phyloP scores from a whole-genome alignment of 108 stramenopile species.

The Schizochytrium sp. region DNA sequence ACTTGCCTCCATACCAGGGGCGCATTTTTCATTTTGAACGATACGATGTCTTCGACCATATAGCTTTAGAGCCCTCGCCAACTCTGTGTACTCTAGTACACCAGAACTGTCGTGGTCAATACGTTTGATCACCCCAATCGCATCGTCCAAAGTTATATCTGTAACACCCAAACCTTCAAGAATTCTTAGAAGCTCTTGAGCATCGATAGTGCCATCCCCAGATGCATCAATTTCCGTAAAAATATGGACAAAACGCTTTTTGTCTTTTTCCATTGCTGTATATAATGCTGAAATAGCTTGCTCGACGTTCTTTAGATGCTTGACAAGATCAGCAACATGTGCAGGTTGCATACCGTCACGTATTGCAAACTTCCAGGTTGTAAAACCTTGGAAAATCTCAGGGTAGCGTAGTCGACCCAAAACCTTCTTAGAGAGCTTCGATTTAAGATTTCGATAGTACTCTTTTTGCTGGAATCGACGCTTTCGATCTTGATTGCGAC shows the following conservation, averaged over 20 bases:
- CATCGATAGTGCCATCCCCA: conserved; percentile 25
- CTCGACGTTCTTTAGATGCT: background rate
- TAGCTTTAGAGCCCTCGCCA: background rate
- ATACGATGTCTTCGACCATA: background rate
- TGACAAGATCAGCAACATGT: background rate
- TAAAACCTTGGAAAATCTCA: background rate
- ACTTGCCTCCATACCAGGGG: background rate
- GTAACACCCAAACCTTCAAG: background rate
- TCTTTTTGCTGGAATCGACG: background rate
- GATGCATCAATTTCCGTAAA: background rate
- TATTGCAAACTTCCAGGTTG: background rate
- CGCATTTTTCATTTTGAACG: background rate
- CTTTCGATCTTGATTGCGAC: background rate
- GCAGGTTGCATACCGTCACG: background rate
- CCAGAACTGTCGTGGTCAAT: background rate
- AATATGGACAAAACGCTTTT: background rate
- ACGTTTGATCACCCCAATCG: background rate
- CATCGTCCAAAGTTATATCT: background rate
- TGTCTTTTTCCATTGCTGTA: background rate
- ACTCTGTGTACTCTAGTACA: conserved; percentile 30
- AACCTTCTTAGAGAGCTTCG: background rate
- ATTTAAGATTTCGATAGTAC: background rate
- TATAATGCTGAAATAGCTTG: background rate
- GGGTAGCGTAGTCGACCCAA: background rate
- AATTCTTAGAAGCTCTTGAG: background rate